These are phyloP conservation scores for Colletotrichum musae DNA, from an alignment of 2,329 filamentous ascomycete genomes.

Conservation along the genomic window DNA sequence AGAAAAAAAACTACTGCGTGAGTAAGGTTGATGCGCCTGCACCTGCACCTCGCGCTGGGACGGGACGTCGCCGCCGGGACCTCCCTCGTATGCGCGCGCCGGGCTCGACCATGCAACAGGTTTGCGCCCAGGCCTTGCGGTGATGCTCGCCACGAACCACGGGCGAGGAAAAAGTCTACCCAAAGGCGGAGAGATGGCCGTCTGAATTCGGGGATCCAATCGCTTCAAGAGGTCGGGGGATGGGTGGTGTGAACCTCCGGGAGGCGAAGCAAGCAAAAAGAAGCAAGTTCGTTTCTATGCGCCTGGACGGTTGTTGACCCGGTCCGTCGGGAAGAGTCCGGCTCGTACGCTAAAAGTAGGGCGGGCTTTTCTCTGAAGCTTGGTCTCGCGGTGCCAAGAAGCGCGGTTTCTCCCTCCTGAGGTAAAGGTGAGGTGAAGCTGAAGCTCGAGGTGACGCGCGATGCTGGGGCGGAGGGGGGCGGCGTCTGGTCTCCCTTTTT, in stretches of 20 bases:
- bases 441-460: conserved; percentile 3
- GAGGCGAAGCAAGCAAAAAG: background rate
- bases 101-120: conserved; percentile 36
- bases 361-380: too few relatives aligned
- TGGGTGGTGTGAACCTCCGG: background rate
- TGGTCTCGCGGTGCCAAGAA: background rate
- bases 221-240: background rate
- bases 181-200: conserved; percentile 5
- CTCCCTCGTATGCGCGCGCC: conserved; percentile 26
- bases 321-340: too few relatives aligned
- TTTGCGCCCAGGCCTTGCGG: conserved; percentile 26
- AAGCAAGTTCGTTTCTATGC: background rate
- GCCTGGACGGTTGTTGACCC: too few relatives aligned
- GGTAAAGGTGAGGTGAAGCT: conserved; percentile 1
- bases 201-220: conserved; percentile 7
- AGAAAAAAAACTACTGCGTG: too few relatives aligned
- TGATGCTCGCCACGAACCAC: conserved; percentile 28
- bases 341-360: too few relatives aligned
- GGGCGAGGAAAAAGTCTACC: conserved; percentile 6
- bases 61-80: conserved; percentile 38
- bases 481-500: background rate
- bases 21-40: conserved; percentile 31
- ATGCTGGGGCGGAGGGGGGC: background rate
- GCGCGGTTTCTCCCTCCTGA: background rate
- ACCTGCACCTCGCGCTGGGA: conserved; percentile 2